Evolutionary conservation across 179 eudicot genomes (phyloP).

Genomic region (Beta lomatogona): DNA sequence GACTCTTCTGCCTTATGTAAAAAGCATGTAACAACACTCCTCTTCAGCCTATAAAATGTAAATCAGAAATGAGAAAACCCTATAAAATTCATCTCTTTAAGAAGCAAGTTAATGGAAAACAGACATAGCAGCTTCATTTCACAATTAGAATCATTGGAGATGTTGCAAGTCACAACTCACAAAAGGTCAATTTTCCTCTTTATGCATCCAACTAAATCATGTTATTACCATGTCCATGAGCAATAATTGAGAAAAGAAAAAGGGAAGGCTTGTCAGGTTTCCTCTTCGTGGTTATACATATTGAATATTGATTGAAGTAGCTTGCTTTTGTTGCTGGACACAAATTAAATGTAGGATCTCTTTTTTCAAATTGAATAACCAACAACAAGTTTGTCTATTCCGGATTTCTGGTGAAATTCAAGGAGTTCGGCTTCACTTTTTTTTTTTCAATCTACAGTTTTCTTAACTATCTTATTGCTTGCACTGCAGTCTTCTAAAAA

Average conservation of each 20-base stretch:
- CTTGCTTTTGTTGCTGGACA: too few relatives aligned
- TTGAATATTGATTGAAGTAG: too few relatives aligned
- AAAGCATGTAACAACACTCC: conserved; percentile 37
- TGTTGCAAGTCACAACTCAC: neutral
- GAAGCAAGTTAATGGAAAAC: too few relatives aligned
- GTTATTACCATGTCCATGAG: neutral
- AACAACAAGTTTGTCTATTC: neutral
- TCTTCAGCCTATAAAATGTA: conserved; percentile 29
- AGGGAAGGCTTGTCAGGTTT: too few relatives aligned
- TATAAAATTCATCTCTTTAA: neutral
- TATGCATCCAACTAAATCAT: neutral
- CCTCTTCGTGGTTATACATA: too few relatives aligned
- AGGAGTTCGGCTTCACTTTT: neutral
- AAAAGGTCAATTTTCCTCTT: neutral
- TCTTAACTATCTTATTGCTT: neutral
- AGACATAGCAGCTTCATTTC: neutral
- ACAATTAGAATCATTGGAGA: neutral
- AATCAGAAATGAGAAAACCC: neutral
- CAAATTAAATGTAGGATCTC: too few relatives aligned
- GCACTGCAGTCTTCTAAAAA: conserved; percentile 1
- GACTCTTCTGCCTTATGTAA: conserved; percentile 31
- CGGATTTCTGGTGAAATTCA: neutral
- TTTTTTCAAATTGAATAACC: too few relatives aligned
- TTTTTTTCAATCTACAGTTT: neutral
- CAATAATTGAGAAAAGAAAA: too few relatives aligned